These are phyloP conservation scores for Yamadazyma tumulicola DNA, from an alignment of 805 yeast genomes.

Conservation along the genomic window DNA sequence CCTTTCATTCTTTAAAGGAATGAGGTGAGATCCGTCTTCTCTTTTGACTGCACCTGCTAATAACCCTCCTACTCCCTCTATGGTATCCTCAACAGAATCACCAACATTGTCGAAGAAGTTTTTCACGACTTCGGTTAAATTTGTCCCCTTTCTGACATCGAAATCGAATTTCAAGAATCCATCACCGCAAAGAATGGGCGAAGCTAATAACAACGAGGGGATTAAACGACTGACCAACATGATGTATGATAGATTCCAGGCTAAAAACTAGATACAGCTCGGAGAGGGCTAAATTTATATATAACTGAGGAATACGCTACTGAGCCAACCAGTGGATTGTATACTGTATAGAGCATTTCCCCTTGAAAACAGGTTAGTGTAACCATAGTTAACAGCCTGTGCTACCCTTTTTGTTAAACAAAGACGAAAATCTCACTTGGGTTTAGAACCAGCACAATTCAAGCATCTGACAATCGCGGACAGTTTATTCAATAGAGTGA, in stretches of 20 bases:
- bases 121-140: conserved; percentile 16
- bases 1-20: conserved; percentile 18
- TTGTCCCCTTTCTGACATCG: conserved; percentile 21
- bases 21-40: conserved; percentile 8
- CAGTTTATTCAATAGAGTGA: too few species aligned
- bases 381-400: too few species aligned
- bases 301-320: too few species aligned
- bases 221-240: conserved; percentile 3
- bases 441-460: conserved; percentile 2
- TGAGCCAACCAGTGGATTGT: too few species aligned
- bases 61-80: too few species aligned
- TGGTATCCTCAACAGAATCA: conserved; percentile 4
- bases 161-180: conserved; percentile 22
- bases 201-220: conserved; percentile 2
- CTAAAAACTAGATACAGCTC: too few species aligned
- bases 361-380: too few species aligned
- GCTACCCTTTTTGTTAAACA: background rate
- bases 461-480: too few species aligned
- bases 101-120: conserved; percentile 10
- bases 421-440: background rate
- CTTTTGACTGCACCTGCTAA: background rate
- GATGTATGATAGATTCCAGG: too few species aligned
- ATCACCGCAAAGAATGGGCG: conserved; percentile 14
- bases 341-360: too few species aligned
- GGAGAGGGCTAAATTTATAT: too few species aligned